Base-by-base conservation (phyloP, 371 early-diverging fungal species). In the Haplosporangium sp. region DNA sequence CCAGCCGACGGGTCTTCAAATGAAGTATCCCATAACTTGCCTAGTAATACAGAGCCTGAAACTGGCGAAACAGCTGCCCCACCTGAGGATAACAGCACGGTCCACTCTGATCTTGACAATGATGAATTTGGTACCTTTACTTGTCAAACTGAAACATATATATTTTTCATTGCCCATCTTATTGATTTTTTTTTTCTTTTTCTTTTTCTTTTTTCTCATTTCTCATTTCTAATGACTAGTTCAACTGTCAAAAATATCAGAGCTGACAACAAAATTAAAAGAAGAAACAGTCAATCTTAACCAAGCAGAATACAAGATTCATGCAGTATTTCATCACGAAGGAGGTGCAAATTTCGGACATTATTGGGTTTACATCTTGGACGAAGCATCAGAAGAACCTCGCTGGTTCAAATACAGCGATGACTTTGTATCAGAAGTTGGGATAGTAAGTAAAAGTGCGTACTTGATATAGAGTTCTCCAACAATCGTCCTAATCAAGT, bases 331-430 rank as follows among this genome's bases (percentile, higher is more conserved):
- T 20, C 79, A 78, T 35, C 79, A 78, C 40, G 52, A 63, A 83
- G 74, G 85, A 53, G 87, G 89, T 71, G 92, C 95, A 15, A 88
- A 89, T 47, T 95, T 89, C 86, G 97, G 96, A 1, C 97, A 97
- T 74, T 97, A 97, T 72, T 96, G 95, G 94, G 88, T 94, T 7
- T 95, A 94, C 67, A 89, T 97, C 27, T 85, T 88, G 5, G 94
- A 97, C 39, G 71, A 77, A 19, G 61, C 64, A 27, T 86, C 86
- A 38, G 83, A 84, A 37, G 58, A 82, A 19, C 71, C 87, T 7
- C 87, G 91, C 58, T 96, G 97, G 96, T 86, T 94, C 72, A 92
- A 93, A 66, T 96, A 92, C 69, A 95, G 96, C 74, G 97, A 96
- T 68, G 90, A 92, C 3, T 11, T 76, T 11, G 93, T 96, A 0